A percentile compares a stretch with the other conserved stretches of the same genome.
Evolutionary conservation across 192 early-diverging fungal genomes (phyloP).

Genomic region (Linnemannia hyalina): DNA sequence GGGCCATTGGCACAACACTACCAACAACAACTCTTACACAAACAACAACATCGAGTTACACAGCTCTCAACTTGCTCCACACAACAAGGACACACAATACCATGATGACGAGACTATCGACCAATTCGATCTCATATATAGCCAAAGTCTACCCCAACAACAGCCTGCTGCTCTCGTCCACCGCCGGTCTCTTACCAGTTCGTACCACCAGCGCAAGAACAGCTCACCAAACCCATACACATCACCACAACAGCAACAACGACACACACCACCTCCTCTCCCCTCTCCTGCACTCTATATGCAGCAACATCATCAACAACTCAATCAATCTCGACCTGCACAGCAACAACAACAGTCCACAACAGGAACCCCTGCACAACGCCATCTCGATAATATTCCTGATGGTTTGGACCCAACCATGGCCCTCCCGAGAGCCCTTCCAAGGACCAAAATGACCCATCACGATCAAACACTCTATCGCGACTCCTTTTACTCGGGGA

Average conservation of each 20-base stretch:
- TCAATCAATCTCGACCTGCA: neutral
- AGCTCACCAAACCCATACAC: neutral
- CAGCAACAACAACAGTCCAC: neutral
- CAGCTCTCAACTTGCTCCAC: conserved; percentile 21
- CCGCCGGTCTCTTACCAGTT: neutral
- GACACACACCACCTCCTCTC: neutral
- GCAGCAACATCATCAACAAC: neutral
- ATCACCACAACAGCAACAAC: neutral
- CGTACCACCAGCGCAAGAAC: neutral
- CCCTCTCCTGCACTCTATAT: conserved; percentile 5
- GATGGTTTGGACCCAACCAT: conserved; percentile 49
- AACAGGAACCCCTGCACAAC: conserved; percentile 3
- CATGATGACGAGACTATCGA: neutral
- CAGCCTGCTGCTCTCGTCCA: neutral
- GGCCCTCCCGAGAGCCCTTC: conserved; percentile 47
- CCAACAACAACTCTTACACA: neutral
- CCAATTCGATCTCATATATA: conserved; percentile 8
- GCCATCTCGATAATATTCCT: conserved; percentile 11
- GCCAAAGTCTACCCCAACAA: neutral
- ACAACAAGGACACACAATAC: conserved; percentile 11
- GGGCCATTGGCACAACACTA: conserved; percentile 17
- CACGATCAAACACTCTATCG: conserved; percentile 22
- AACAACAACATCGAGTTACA: conserved; percentile 28
- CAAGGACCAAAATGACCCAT: conserved; percentile 19
- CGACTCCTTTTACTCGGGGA: conserved; percentile 54